Base-by-base conservation (phyloP, 2,329 filamentous ascomycete species). In the Fusarium bactridioides region DNA sequence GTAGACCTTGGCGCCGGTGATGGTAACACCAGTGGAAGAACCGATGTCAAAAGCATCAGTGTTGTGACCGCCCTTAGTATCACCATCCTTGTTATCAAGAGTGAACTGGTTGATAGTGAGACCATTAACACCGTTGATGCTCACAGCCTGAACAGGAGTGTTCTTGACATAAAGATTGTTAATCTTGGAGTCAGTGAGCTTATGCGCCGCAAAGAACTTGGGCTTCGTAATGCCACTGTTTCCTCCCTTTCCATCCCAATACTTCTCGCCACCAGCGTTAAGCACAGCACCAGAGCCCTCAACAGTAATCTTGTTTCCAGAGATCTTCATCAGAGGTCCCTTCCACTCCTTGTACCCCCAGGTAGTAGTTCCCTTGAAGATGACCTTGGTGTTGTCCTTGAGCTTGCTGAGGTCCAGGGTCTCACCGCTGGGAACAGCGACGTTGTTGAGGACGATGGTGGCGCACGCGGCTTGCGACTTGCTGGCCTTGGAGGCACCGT, bases 21-120 rank as follows among this genome's bases (percentile, higher is more conserved):
- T 90, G 41, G 81, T 84, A 25, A 90, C 82, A 56, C 82, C 83
- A 31, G 79, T 81, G 21, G 84, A 87, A 40, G 78, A 81, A 64
- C 86, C 85, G 62, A 90, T 84, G 63, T 90, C 87, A 72, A 90
- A 90, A 7, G 84, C 88, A 76, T 90, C 89, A 3, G 88, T 90
- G 81, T 91, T 91, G 74, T 86, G 79, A 10, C 79, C 82, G 16
- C 77, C 77, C 35, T 73, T 74, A 6, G 76, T 55, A 64, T 83
- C 80, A 35, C 83, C 83, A 18, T 70, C 79, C 11, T 78, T 77
- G 72, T 80, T 82, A 63, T 85, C 80, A 23, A 85, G 80, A 21
- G 76, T 82, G 60, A 85, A 77, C 57, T 78, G 74, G 38, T 75
- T 80, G 3, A 85, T 76, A 9, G 75, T 78, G 4, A 85, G 77